Base-by-base conservation (phyloP, 345 rosid species). In the Lepidium sativum region DNA sequence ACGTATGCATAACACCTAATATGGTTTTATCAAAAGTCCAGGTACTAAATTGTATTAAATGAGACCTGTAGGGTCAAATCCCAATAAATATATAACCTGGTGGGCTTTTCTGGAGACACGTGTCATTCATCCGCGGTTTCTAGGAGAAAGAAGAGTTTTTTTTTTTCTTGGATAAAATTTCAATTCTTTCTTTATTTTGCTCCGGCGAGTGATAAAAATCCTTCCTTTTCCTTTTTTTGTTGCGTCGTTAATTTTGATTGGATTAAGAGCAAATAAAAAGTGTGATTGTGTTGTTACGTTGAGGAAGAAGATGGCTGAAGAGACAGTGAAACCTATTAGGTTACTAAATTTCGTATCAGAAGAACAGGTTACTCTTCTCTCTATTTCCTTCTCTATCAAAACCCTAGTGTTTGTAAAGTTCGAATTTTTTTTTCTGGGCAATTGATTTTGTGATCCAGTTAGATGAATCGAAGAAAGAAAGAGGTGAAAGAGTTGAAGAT, bases 401-500 rank as follows among this genome's bases (percentile, higher is more conserved):
- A 3, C 55, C 70, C 56, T 65, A 47, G n/a, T 7, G 37, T 47
- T 23, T 23, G 6, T 21, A 9, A 35, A 10, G 4, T 27, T 47
- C 41, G 43, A 25, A 11, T 40, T 64, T 16, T 25, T 3, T 4
- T 20, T 11, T 44, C 21, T 65, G 42, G 13, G 29, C 32, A 38
- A 39, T 51, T 70, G 71, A 34, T 27, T 14, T 59, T 12, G 68
- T 39, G 54, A 34, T 21, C 23, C 83, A 94, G 97, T 76, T 94
- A 69, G 87, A 90, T 67, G 79, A 94, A 82, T 73, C 92, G 40
- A 90, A 90, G 89, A 86, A 78, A 72, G 16, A 83, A 12, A 86
- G 99, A 70, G 97, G 99, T n/a, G 95, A 81, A 65, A 83, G 89
- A 49, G 83, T 90, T 47, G 99, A 90, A 48, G 99, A 90, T 69